Evolutionary conservation across 495 filamentous ascomycete genomes (phyloP).

Genomic region (Hypoxylon crocopeplum): DNA sequence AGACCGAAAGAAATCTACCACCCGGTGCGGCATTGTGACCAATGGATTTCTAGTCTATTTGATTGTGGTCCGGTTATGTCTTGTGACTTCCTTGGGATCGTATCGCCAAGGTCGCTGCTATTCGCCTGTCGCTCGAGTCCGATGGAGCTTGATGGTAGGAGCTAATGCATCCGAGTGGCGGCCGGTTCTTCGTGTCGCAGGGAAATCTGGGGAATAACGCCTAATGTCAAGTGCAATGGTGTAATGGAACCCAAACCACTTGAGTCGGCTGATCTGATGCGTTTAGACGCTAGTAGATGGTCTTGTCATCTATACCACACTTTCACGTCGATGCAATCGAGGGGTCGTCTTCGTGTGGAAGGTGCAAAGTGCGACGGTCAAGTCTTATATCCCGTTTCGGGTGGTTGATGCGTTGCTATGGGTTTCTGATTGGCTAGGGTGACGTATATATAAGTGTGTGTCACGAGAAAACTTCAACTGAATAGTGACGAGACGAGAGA

Average conservation of each 20-base stretch:
- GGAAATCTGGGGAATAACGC: conserved; percentile 28
- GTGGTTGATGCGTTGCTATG: background rate
- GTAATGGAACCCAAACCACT: conserved; percentile 31
- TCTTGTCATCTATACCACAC: background rate
- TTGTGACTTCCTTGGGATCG: conserved; percentile 21
- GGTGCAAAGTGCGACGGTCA: background rate
- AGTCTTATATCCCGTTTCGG: conserved; percentile 13
- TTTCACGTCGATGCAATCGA: background rate
- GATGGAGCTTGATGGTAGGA: conserved; percentile 3
- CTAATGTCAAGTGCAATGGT: conserved; percentile 30
- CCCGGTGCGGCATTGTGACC: conserved; percentile 58
- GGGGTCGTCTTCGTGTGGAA: too few relatives aligned
- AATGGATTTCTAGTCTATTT: background rate
- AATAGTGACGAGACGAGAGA: too few relatives aligned
- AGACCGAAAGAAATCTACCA: conserved; percentile 56
- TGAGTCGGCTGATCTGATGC: conserved; percentile 26
- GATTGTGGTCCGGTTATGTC: conserved; percentile 2
- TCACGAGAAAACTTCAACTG: background rate
- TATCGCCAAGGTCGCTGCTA: background rate
- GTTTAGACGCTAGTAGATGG: background rate
- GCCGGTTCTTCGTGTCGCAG: background rate
- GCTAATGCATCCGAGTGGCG: conserved; percentile 34
- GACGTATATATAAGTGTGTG: background rate
- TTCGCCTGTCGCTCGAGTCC: conserved; percentile 9
- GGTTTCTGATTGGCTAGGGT: conserved; percentile 10